Evolutionary conservation across 164 flowering plant species (phyloP).

Genomic region (Chimonanthus praecox): DNA sequence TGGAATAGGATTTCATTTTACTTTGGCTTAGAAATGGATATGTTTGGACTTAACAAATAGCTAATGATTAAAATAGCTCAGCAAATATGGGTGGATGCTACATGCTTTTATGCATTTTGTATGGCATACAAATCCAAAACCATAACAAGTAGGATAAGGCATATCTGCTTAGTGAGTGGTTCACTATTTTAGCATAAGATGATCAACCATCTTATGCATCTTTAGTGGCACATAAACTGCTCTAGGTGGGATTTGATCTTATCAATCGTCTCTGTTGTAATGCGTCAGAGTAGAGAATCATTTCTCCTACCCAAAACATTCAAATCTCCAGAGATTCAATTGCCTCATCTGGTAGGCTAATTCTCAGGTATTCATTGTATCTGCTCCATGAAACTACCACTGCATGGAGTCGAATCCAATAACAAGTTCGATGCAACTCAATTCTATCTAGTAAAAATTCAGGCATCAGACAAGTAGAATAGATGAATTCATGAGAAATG

Average conservation of each 20-base stretch:
- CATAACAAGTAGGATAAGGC: background rate
- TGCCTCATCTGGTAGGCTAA: no score
- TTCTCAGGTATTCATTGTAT: no score
- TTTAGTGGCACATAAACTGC: no score
- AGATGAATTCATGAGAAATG: background rate
- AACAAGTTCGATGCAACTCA: background rate
- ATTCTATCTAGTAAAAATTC: background rate
- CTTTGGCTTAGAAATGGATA: no score
- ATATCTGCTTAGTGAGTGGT: background rate
- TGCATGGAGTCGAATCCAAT: background rate
- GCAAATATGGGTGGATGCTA: background rate
- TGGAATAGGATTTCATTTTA: background rate
- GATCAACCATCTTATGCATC: no score
- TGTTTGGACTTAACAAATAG: background rate
- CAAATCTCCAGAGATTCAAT: no score
- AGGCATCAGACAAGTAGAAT: background rate
- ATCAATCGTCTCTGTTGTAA: no score
- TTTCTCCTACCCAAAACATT: no score
- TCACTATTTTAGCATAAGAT: no score
- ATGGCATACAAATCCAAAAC: background rate
- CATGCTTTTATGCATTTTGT: background rate
- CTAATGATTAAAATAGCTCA: background rate
- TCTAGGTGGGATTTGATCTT: no score
- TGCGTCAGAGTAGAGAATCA: no score
- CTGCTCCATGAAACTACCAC: background rate